Conservation (phyloP, 2,329 filamentous ascomycete species). For the Sclerotinia minor region DNA sequence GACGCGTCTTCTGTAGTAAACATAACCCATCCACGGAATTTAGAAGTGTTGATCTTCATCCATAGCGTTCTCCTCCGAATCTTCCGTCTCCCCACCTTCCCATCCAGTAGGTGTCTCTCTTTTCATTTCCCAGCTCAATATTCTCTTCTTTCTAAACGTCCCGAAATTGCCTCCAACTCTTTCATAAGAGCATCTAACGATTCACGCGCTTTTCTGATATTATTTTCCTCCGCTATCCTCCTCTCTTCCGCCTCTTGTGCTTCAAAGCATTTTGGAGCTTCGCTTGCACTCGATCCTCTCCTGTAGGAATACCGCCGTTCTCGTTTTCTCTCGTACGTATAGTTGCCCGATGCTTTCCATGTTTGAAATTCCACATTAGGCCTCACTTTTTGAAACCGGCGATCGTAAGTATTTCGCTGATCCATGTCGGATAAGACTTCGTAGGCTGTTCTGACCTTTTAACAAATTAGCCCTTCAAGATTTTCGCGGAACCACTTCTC, state of each 20-base stretch:
- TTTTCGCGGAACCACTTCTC: not conserved
- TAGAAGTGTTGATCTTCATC: not conserved
- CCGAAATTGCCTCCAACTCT: constrained; percentile 15
- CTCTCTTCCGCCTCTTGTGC: not conserved
- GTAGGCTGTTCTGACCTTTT: constrained; percentile 11
- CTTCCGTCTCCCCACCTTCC: not conserved
- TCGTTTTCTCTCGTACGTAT: not conserved
- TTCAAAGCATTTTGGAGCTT: not conserved
- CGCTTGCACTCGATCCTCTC: not conserved
- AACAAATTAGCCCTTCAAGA: not conserved
- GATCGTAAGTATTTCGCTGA: constrained; percentile 3
- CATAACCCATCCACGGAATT: no score
- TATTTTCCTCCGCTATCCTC: not conserved
- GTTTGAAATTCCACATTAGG: not conserved
- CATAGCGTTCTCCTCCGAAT: not conserved
- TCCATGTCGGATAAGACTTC: constrained; percentile 11
- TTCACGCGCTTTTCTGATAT: constrained; percentile 7
- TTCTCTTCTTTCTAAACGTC: constrained; percentile 7
- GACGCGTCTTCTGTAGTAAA: not conserved
- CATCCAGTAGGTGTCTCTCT: not conserved
- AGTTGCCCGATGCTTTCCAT: not conserved
- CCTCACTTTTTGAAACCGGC: not conserved
- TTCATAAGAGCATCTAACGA: constrained; percentile 10
- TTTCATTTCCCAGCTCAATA: not conserved
- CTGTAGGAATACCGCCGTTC: constrained; percentile 7